Base-by-base conservation (phyloP, 148 eudicot species). In the Beta vulgaris region DNA sequence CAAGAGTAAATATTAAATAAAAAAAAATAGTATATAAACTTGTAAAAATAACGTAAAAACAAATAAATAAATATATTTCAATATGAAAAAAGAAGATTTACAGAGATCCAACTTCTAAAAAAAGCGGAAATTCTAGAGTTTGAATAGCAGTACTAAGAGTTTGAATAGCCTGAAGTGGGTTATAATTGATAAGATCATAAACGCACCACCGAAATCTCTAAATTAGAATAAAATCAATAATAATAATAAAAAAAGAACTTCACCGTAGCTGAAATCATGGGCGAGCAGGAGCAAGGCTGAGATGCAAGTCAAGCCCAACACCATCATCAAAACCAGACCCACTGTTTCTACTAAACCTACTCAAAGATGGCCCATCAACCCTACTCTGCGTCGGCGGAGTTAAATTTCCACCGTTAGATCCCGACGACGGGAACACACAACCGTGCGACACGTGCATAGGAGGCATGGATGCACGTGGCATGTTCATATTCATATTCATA, bases 281-380 rank as follows among this genome's bases (percentile, higher is more conserved):
- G 61, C 84, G 85, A 29, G 89, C 82, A 62, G 92, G 92, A 3
- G 85, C 90, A 23, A 92, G 88, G 81, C 97, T 87, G 0, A 92
- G 92, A 74, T 92, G 97, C 84, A 92, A 87, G 81, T 92, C 95
- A 49, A 92, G 76, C 76, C 92, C 97, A 48, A 86, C 76, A 11
- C 82, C 78, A n/a, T 92, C 95, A 68, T 90, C 95, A 67, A 83
- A 84, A 35, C 76, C 77, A 46, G 91, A 91, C 88, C 91, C 95
- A 69, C 67, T 73, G 0, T 72, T 84, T 25, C 78, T 82, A 34
- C 88, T 81, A 75, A 87, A 89, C 82, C 93, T 83, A 72, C 91
- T 89, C 84, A 89, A 75, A 1, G 96, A 89, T 28, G 96, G 87
- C 88, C 82, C 90, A 73, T 84, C 84, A 39, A 75, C 57, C 32